Base-by-base conservation (phyloP, 2,329 filamentous ascomycete genomes). In the Colletotrichum sansevieriae region DNA sequence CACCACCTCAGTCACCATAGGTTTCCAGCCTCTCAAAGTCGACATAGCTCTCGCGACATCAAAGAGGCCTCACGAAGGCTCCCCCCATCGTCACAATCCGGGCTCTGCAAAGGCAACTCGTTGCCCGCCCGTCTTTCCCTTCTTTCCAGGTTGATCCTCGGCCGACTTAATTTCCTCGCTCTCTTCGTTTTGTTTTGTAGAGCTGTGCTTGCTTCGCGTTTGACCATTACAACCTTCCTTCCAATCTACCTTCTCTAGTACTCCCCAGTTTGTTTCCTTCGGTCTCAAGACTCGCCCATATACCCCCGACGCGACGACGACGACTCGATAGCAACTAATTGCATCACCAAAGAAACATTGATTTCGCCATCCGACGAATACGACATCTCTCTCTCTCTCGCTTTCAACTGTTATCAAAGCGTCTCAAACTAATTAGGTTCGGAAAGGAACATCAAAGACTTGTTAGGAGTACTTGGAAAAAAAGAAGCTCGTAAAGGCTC, bases 101-200 rank as follows among this genome's bases (percentile, higher is more conserved):
- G 63, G 62, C 68, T 63, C 49, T 70, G 65, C 61, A 73, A 68
- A 66, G 75, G 74, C 74, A 75, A 55, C 37, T 57, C 59, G 65
- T 37, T 61, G 68, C 65, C 51, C 49, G 65, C 54, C 65, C 66
- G n/a, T 72, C 71, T 71, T 77, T 81, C 74, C 71, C 70, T 85
- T 85, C 83, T 78, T 82, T 82, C 83, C 84, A 84, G 86, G 86
- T 88, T 87, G 86, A 88, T 81, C 85, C 85, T 88, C 78, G 85
- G 84, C 82, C 78, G 71, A 76, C 74, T 82, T 84, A 70, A 69
- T 75, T 75, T 75, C 72, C 72, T 76, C 75, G 57, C 39, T 44
- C 46, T 47, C 52, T 29, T 51, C 55, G 41, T 68, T 18, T 33
- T 35, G 4, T 65, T 55, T 61, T 60, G 61, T 49, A 68, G 61